A percentile compares a stretch with the other conserved stretches of the same genome.
These are phyloP conservation scores for Coniochaeta sp. DNA, from an alignment of 2,329 filamentous ascomycete species.

Conservation along the genomic window DNA sequence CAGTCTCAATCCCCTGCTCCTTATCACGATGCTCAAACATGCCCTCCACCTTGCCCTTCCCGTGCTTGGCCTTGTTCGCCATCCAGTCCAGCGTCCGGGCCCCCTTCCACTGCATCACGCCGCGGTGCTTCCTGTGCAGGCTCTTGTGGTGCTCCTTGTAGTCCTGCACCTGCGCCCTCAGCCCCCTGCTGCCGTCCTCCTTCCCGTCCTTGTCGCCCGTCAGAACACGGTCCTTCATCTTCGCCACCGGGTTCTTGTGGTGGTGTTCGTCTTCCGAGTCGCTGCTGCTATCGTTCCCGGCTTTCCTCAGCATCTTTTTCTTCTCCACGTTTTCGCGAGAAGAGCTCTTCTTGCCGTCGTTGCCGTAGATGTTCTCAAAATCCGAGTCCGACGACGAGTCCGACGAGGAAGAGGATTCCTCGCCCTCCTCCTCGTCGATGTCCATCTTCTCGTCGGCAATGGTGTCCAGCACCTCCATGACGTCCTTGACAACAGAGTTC, in stretches of 20 bases:
- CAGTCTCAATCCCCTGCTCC: constrained; percentile 57
- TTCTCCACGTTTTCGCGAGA: constrained; percentile 17
- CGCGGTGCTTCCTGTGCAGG: constrained; percentile 58
- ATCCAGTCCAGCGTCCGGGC: constrained; percentile 43
- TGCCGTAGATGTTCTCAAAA: constrained; percentile 14
- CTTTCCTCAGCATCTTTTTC: constrained; percentile 24
- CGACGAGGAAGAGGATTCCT: constrained; percentile 1
- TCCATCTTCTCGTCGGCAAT: constrained; percentile 48
- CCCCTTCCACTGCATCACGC: constrained; percentile 66
- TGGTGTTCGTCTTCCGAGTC: constrained; percentile 9
- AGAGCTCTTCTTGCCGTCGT: constrained; percentile 17
- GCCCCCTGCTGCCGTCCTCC: constrained; percentile 35
- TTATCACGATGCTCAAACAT: constrained; percentile 54
- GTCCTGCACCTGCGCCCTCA: constrained; percentile 46
- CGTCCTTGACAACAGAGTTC: constrained; percentile 45
- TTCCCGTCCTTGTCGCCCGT: constrained; percentile 22
- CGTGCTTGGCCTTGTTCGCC: constrained; percentile 43
- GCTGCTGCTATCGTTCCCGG: constrained; percentile 13
- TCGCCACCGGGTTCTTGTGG: constrained; percentile 5
- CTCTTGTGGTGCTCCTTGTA: constrained; percentile 52
- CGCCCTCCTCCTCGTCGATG: constrained; percentile 13
- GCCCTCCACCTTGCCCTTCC: constrained; percentile 50
- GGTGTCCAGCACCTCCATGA: constrained; percentile 58
- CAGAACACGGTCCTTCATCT: constrained; percentile 17
- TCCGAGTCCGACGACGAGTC: constrained; percentile 9